phyloP scores from a whole-genome alignment of 2,329 filamentous ascomycete genomes.

The Simplicillium sp. region DNA sequence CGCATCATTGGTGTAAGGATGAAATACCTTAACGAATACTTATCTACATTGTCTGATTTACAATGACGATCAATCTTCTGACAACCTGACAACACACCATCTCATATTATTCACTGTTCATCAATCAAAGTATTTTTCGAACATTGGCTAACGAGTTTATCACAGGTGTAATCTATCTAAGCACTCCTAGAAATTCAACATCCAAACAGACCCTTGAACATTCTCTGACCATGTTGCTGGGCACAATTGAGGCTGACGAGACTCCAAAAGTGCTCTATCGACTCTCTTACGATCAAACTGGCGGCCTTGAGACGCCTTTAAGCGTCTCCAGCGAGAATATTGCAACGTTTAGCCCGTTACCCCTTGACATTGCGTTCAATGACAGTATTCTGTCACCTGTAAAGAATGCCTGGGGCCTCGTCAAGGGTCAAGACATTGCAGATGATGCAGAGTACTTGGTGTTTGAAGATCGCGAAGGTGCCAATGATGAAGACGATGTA shows the following conservation, averaged over 20 bases:
- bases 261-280: slow-evolving; percentile 33
- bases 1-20: slow-evolving; percentile 58
- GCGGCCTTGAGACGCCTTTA: slow-evolving; percentile 15
- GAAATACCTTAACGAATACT: slow-evolving; percentile 76
- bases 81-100: slow-evolving; percentile 65
- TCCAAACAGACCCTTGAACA: slow-evolving; percentile 27
- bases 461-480: slow-evolving; percentile 65
- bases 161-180: slow-evolving; percentile 24
- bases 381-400: slow-evolving; percentile 61
- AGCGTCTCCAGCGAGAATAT: slow-evolving; percentile 27
- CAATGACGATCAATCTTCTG: slow-evolving; percentile 83
- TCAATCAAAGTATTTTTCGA: slow-evolving; percentile 4
- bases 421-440: slow-evolving; percentile 42
- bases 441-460: slow-evolving; percentile 54
- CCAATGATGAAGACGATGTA: slow-evolving; percentile 46
- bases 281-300: slow-evolving; percentile 45
- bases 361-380: slow-evolving; percentile 63
- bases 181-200: slow-evolving; percentile 21
- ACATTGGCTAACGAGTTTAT: slow-evolving; percentile 20
- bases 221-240: slow-evolving; percentile 32
- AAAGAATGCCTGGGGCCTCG: slow-evolving; percentile 57
- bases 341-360: slow-evolving; percentile 47
- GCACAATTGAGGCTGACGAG: slow-evolving; percentile 15
- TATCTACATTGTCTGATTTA: slow-evolving; percentile 99
- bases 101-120: slow-evolving; percentile 10